Percentiles rank a stretch among this genome's conserved stretches.
phyloP scores from a whole-genome alignment of 2,329 filamentous ascomycete genomes.

The Neofusicoccum laricinum region DNA sequence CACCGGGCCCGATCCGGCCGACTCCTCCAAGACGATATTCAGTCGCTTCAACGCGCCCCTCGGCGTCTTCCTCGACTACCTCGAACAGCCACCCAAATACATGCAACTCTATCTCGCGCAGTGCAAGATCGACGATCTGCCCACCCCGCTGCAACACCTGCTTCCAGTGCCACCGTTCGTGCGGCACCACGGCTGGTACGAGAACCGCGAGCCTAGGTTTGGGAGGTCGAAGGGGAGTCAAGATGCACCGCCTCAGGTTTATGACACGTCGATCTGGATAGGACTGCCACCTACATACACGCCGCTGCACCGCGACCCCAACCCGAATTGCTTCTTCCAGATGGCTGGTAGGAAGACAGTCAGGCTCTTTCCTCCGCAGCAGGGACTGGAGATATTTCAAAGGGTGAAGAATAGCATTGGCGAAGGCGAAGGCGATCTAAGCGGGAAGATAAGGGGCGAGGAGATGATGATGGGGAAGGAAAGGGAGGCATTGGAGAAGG shows the following conservation, averaged over 20 bases:
- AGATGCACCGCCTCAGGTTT: slow-evolving; percentile 67
- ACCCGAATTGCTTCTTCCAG: slow-evolving; percentile 89
- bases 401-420: slow-evolving; percentile 37
- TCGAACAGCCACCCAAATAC: slow-evolving; percentile 30
- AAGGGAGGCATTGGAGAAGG: slow-evolving; percentile 61
- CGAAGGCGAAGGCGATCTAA: slow-evolving; percentile 17
- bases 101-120: slow-evolving; percentile 80
- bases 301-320: slow-evolving; percentile 87
- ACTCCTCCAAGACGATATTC: slow-evolving; percentile 44
- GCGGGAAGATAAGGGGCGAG: slow-evolving; percentile 62
- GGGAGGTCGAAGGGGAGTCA: slow-evolving; percentile 46
- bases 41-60: slow-evolving; percentile 61
- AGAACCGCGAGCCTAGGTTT: slow-evolving; percentile 1
- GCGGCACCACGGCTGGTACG: slow-evolving; percentile 48
- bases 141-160: slow-evolving; percentile 62
- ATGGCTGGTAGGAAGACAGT: slow-evolving; percentile 70
- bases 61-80: slow-evolving; percentile 60
- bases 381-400: slow-evolving; percentile 63
- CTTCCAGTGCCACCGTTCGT: slow-evolving; percentile 52
- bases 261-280: slow-evolving; percentile 83
- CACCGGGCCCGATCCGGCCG: slow-evolving; percentile 31
- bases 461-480: slow-evolving; percentile 92
- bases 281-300: slow-evolving; percentile 85
- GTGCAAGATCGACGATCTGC: slow-evolving; percentile 68
- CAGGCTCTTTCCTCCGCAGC: slow-evolving; percentile 64